Percentiles rank a stretch among this genome's conserved stretches.
Evolutionary conservation across 306 rosid species (phyloP).

Genomic region (Hylodesmum podocarpum): DNA sequence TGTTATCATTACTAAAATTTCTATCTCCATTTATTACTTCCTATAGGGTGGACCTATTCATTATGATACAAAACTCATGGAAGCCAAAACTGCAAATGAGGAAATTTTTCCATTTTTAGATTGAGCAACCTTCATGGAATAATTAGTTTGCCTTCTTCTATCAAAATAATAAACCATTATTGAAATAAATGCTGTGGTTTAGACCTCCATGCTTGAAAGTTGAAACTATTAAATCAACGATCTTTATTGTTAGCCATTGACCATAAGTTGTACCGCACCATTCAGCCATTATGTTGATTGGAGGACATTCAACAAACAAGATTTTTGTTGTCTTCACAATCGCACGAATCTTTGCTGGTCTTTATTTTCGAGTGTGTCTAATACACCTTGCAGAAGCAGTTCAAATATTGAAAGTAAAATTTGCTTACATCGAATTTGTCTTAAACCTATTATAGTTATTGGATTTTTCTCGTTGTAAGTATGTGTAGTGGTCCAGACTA

Average conservation of each 20-base stretch:
- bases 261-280: constrained; percentile 1
- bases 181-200: not conserved
- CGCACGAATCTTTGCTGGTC: constrained; percentile 4
- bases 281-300: not conserved
- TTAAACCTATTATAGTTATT: constrained; percentile 26
- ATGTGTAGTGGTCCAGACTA: constrained; percentile 19
- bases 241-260: constrained; percentile 9
- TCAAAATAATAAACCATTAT: not conserved
- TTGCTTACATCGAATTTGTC: constrained; percentile 8
- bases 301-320: not conserved
- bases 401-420: constrained; percentile 21
- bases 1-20: not conserved
- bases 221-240: not conserved
- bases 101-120: not conserved
- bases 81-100: not conserved
- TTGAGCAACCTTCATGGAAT: not conserved
- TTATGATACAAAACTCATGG: not conserved
- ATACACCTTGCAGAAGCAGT: not conserved
- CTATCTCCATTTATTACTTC: not conserved
- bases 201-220: not conserved
- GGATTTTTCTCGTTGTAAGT: constrained; percentile 15
- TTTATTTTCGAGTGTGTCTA: constrained; percentile 6
- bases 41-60: not conserved
- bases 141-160: not conserved
- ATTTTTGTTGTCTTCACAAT: not conserved